Base-by-base conservation (phyloP, 441 rosid genomes). In the Breynia disticha region DNA sequence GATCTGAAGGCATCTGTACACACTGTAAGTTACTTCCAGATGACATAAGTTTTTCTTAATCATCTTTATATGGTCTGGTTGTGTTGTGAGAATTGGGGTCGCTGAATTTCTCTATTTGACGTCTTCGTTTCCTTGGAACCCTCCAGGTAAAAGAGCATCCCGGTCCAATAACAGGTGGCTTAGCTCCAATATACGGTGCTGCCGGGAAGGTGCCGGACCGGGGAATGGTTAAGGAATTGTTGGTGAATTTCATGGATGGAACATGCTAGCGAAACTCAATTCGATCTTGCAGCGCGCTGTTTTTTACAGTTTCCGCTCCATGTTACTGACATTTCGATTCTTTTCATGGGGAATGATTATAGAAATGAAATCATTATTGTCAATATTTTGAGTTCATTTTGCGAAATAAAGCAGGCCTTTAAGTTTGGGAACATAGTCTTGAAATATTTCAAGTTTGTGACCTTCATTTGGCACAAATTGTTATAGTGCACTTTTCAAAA, bases 101-200 rank as follows among this genome's bases (percentile, higher is more conserved):
- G n/a, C n/a, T n/a, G n/a, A 24, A 24, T 24, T 24, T 51, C 17
- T 15, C 28, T 3, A 1, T 15, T 5, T 10, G 16, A 51, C 14
- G 15, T 19, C 14, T 35, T 52, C 15, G 9, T 13, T 18, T n/a
- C 37, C 16, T 14, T 47, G 10, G 20, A 50, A 21, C 52, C 2
- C 50, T 54, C 59, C 72, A 89, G 93, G 90, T 87, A 50, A 89
- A 84, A 68, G 70, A 59, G 59, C 86, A 83, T 64, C 99, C 97
- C 4, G 97, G 96, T 55, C 95, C 97, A 1, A 68, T 82, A 56
- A 80, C 43, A 1, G 99, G 96, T 22, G 96, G 99, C 44, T 59
- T 81, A 22, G 97, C 97, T 48, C 93, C 97, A 46, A 82, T 89
- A 60, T 93, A 93, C 50, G 99, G 97, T 56, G 99, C 99, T n/a